A percentile compares a stretch with the other conserved stretches of the same genome.
phyloP scores from a whole-genome alignment of 2,329 filamentous ascomycete species.

The Ramularia endophylla region DNA sequence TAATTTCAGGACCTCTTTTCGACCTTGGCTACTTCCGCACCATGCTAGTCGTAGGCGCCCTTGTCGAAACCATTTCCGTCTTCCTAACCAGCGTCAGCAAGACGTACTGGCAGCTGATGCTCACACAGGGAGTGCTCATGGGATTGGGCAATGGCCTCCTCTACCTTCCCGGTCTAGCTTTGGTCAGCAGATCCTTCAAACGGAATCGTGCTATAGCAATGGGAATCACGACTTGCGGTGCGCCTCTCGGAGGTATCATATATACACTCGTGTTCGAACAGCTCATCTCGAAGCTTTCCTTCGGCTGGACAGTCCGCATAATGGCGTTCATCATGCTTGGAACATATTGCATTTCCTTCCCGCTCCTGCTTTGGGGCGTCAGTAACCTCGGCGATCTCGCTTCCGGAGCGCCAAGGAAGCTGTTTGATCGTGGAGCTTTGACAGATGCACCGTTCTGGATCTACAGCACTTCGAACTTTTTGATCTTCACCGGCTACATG shows the following conservation, averaged over 20 bases:
- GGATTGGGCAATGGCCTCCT: constrained; percentile 36
- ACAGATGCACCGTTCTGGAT: constrained; percentile 35
- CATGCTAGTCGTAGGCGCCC: constrained; percentile 29
- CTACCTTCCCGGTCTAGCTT: constrained; percentile 33
- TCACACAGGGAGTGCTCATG: constrained; percentile 40
- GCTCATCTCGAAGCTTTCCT: constrained; percentile 53
- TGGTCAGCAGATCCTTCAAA: constrained; percentile 49
- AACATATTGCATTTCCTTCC: constrained; percentile 32
- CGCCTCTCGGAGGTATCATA: constrained; percentile 56
- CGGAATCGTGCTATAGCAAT: constrained; percentile 56
- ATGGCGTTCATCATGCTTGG: constrained; percentile 55
- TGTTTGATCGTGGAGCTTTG: constrained; percentile 38
- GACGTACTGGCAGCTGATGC: constrained; percentile 41
- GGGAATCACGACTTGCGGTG: constrained; percentile 54
- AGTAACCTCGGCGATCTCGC: constrained; percentile 27
- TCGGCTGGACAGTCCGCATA: constrained; percentile 57
- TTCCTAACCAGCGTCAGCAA: constrained; percentile 34
- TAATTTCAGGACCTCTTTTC: constrained; percentile 31
- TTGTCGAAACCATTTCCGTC: constrained; percentile 27
- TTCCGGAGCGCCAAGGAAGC: constrained; percentile 20
- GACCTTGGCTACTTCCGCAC: constrained; percentile 40
- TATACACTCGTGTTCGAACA: constrained; percentile 48
- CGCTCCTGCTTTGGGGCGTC: constrained; percentile 30
- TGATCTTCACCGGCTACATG: constrained; percentile 31
- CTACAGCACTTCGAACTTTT: constrained; percentile 29